Evolutionary conservation across 139 green algal genomes (phyloP).

Genomic region (Coelastrella sp.): DNA sequence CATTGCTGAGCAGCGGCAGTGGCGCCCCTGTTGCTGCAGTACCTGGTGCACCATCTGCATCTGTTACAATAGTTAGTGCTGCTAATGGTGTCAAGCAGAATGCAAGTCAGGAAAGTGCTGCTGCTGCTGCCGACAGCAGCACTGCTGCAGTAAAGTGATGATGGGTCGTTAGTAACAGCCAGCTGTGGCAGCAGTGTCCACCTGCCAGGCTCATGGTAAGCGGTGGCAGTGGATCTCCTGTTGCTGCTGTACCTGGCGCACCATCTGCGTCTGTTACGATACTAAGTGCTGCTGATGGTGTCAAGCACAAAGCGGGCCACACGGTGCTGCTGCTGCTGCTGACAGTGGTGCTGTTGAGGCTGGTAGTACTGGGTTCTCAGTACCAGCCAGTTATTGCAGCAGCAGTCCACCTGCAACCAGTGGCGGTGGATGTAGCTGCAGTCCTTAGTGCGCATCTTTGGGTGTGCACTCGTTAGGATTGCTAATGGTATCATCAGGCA

Average conservation of each 20-base stretch:
- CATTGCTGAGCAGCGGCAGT: neutral
- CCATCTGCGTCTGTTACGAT: neutral
- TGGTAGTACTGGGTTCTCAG: neutral
- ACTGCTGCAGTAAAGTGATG: neutral
- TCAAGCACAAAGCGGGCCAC: neutral
- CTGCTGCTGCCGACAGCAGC: neutral
- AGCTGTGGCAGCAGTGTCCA: too few relatives aligned
- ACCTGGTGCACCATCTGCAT: neutral
- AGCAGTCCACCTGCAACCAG: too few relatives aligned
- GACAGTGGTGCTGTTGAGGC: neutral
- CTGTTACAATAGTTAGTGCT: neutral
- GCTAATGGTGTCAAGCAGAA: neutral
- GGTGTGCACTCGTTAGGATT: too few relatives aligned
- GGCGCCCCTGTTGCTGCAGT: neutral
- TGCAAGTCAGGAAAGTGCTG: neutral
- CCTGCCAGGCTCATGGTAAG: too few relatives aligned
- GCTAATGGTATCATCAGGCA: too few relatives aligned
- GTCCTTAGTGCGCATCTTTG: too few relatives aligned
- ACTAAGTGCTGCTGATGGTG: neutral
- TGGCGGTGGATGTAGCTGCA: too few relatives aligned
- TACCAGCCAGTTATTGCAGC: too few relatives aligned
- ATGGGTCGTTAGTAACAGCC: too few relatives aligned
- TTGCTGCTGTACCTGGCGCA: constrained; percentile 1
- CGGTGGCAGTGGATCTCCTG: neutral
- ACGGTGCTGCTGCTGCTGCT: neutral